Evolutionary conservation across 2,329 filamentous ascomycete genomes (phyloP).

Genomic region (Aspergillus ochraceus): DNA sequence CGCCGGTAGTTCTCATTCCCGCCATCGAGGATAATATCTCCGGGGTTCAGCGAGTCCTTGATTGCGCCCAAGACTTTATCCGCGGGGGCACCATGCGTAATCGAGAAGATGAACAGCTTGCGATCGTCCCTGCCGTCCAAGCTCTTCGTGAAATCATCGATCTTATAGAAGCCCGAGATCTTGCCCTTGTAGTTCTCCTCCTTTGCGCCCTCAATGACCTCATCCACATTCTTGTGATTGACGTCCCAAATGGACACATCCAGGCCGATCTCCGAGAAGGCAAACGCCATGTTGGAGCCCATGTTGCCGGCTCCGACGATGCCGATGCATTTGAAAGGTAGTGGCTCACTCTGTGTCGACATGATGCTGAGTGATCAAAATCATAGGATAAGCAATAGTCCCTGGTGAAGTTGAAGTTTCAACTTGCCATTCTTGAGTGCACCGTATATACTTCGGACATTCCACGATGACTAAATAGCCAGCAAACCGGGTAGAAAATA

Average conservation of each 20-base stretch:
- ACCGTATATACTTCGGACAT: neutral
- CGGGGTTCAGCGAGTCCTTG: constrained; percentile 53
- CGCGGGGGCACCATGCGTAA: constrained; percentile 41
- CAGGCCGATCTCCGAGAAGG: constrained; percentile 40
- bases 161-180: constrained; percentile 35
- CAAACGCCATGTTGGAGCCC: constrained; percentile 46
- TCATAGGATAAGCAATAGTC: neutral
- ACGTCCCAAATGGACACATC: constrained; percentile 43
- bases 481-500: neutral
- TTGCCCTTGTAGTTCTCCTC: constrained; percentile 29
- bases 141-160: constrained; percentile 37
- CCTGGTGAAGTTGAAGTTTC: no score
- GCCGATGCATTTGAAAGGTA: constrained; percentile 39
- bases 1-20: constrained; percentile 67
- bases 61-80: constrained; percentile 41
- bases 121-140: constrained; percentile 31
- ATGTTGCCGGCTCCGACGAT: constrained; percentile 44
- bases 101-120: constrained; percentile 43
- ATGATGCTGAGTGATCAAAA: neutral
- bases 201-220: constrained; percentile 26
- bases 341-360: constrained; percentile 2
- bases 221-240: constrained; percentile 34
- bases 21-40: constrained; percentile 68
- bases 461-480: no score
- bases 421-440: neutral